These are phyloP conservation scores for Lactarius deliciosus DNA, from an alignment of 768 basidiomycete genomes.

Conservation along the genomic window DNA sequence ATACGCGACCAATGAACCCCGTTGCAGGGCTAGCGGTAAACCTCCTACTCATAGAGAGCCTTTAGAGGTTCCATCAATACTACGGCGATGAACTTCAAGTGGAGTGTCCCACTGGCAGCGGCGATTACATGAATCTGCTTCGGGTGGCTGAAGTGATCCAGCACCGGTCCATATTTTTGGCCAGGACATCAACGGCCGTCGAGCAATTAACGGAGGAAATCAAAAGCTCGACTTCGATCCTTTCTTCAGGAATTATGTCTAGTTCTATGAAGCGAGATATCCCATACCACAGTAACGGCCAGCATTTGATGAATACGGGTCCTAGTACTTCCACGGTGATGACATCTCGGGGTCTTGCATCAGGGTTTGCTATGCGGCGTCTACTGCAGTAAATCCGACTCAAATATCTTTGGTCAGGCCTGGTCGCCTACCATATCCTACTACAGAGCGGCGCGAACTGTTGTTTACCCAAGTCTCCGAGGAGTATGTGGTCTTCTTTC, in stretches of 20 bases:
- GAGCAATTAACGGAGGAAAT: slow-evolving; percentile 92
- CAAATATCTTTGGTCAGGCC: slow-evolving; percentile 60
- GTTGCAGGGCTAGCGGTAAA: slow-evolving; percentile 88
- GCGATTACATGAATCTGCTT: slow-evolving; percentile 96
- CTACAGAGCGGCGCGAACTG: slow-evolving; percentile 87
- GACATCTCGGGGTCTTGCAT: slow-evolving; percentile 92
- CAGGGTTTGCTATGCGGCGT: slow-evolving; percentile 44
- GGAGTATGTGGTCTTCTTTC: too few relatives aligned
- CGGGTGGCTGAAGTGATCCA: slow-evolving; percentile 98
- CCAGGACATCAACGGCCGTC: slow-evolving; percentile 80
- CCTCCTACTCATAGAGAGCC: slow-evolving; percentile 91
- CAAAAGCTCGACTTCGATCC: slow-evolving; percentile 87
- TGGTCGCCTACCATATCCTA: slow-evolving; percentile 85
- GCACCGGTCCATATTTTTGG: slow-evolving; percentile 98
- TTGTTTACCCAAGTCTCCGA: slow-evolving; percentile 77
- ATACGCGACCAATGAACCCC: slow-evolving; percentile 16
- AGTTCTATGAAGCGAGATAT: slow-evolving; percentile 82
- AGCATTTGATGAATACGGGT: not conserved
- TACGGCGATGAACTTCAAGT: slow-evolving; percentile 83
- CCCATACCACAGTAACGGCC: not conserved
- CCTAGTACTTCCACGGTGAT: slow-evolving; percentile 92
- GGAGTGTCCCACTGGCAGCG: slow-evolving; percentile 95
- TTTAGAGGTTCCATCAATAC: slow-evolving; percentile 97
- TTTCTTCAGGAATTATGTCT: slow-evolving; percentile 94
- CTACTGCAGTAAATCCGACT: not conserved